These are phyloP conservation scores for Spizellomyces sp. DNA, from an alignment of 192 early-diverging fungal genomes.

Conservation along the genomic window DNA sequence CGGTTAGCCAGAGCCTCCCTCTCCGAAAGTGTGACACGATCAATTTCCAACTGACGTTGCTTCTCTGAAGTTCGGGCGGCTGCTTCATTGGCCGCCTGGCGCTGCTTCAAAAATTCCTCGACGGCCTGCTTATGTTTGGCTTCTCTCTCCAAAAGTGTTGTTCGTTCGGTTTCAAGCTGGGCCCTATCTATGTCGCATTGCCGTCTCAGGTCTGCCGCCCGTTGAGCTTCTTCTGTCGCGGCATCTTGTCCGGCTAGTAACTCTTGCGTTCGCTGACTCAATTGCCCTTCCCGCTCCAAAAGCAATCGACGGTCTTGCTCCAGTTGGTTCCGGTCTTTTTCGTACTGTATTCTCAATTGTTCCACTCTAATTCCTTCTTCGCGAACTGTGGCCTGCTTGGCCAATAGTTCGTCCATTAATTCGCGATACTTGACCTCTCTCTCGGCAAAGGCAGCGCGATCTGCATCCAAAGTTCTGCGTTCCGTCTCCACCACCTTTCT, in stretches of 20 bases:
- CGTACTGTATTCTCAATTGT: background rate
- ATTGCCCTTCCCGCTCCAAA: constrained; percentile 4
- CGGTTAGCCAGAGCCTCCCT: background rate
- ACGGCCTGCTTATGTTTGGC: background rate
- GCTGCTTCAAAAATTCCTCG: background rate
- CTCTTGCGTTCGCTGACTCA: background rate
- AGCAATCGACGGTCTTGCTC: background rate
- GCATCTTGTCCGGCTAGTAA: background rate
- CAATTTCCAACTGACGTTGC: background rate
- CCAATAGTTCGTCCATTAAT: constrained; percentile 1
- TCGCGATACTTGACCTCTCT: background rate
- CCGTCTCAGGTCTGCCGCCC: background rate
- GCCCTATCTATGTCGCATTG: constrained; percentile 1
- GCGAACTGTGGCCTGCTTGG: constrained; percentile 1
- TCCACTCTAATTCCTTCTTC: background rate
- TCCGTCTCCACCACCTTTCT: background rate
- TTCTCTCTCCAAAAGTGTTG: background rate
- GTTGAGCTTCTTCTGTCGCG: background rate
- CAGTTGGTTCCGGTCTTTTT: background rate
- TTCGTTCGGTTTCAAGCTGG: background rate
- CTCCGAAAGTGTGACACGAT: background rate
- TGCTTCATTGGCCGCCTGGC: background rate
- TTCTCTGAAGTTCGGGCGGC: background rate
- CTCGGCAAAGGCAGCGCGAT: background rate
- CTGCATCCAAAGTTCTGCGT: background rate